phyloP scores from a whole-genome alignment of 2,329 filamentous ascomycete species.

The Apiospora sp. region DNA sequence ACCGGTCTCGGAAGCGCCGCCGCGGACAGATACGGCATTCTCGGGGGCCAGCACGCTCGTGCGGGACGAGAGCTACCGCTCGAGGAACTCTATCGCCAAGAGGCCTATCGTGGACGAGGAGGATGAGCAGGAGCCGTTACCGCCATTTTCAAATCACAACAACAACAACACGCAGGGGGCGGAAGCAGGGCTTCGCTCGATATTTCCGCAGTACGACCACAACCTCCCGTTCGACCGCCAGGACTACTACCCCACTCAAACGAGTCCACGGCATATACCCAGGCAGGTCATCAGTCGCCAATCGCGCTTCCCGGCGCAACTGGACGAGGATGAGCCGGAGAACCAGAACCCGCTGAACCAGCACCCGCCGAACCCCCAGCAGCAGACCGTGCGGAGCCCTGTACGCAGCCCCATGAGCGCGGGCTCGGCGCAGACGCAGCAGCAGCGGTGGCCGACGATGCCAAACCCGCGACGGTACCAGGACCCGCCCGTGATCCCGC shows the following conservation, averaged over 20 bases:
- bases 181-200: conserved; percentile 65
- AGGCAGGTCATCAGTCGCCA: conserved; percentile 70
- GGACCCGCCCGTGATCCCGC: conserved; percentile 55
- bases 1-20: conserved; percentile 52
- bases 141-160: conserved; percentile 35
- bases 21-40: conserved; percentile 58
- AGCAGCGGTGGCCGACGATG: conserved; percentile 40
- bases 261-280: conserved; percentile 70
- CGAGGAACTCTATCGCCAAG: conserved; percentile 66
- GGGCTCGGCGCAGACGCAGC: conserved; percentile 32
- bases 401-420: conserved; percentile 44
- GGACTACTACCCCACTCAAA: conserved; percentile 73
- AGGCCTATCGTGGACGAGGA: conserved; percentile 51
- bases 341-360: background rate
- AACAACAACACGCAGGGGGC: conserved; percentile 27
- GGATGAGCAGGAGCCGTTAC: background rate
- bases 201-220: conserved; percentile 79
- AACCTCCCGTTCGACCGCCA: conserved; percentile 72
- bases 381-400: conserved; percentile 38
- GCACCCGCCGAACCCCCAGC: background rate
- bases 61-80: conserved; percentile 57
- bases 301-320: conserved; percentile 59
- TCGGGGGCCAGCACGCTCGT: conserved; percentile 60
- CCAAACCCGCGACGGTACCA: conserved; percentile 39
- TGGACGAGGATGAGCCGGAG: conserved; percentile 33